These are phyloP conservation scores for Trametes elegans DNA, from an alignment of 768 basidiomycete species.

Conservation along the genomic window DNA sequence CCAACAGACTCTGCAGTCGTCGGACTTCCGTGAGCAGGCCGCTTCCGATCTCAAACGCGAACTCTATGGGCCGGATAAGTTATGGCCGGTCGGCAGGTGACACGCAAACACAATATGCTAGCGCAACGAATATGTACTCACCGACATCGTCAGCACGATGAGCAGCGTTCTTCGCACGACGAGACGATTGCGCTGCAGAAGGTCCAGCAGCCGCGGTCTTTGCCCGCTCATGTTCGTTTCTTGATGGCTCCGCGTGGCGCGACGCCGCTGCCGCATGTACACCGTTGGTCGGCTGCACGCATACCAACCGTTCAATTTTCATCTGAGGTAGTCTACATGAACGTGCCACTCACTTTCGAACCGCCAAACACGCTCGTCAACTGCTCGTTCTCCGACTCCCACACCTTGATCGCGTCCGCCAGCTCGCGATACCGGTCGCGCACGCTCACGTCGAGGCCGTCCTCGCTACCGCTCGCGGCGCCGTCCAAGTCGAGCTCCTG, in stretches of 20 bases:
- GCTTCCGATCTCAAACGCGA: constrained; percentile 97
- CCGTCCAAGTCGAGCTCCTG: constrained; percentile 64
- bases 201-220: constrained; percentile 57
- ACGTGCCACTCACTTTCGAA: constrained; percentile 48
- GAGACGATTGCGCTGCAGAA: constrained; percentile 77
- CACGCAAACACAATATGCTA: too few relatives aligned
- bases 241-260: constrained; percentile 17
- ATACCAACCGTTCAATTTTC: constrained; percentile 16
- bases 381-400: constrained; percentile 79
- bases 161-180: constrained; percentile 88
- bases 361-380: constrained; percentile 65
- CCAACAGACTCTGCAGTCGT: constrained; percentile 84
- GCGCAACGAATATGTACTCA: constrained; percentile 38
- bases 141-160: constrained; percentile 89
- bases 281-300: constrained; percentile 37
- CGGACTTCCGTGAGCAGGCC: constrained; percentile 89
- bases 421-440: constrained; percentile 75
- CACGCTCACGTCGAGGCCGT: constrained; percentile 63
- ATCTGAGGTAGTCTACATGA: background rate
- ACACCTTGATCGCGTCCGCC: constrained; percentile 66
- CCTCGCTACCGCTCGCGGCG: constrained; percentile 32
- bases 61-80: too few relatives aligned
- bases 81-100: too few relatives aligned
- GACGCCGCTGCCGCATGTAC: constrained; percentile 27
- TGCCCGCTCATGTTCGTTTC: constrained; percentile 49